These are phyloP conservation scores for Axilococcus clingmanii DNA, from an alignment of 139 green algal genomes.

Conservation along the genomic window DNA sequence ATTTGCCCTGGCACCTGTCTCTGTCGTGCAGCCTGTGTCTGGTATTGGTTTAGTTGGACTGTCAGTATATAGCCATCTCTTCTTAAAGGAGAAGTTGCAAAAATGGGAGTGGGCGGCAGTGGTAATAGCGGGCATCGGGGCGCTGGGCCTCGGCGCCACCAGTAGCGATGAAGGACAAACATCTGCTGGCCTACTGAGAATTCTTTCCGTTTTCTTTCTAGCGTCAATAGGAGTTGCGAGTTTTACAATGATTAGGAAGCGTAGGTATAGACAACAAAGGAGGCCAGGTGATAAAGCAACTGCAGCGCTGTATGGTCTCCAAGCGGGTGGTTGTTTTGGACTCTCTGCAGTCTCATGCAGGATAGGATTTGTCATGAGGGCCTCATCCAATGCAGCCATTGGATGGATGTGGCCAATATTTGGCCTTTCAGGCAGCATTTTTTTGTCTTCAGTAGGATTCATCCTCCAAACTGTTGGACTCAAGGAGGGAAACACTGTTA, in stretches of 20 bases:
- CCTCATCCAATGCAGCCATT: slow-evolving; percentile 18
- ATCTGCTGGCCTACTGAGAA: slow-evolving; percentile 10
- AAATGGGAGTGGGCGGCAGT: slow-evolving; percentile 53
- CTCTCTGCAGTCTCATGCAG: slow-evolving; percentile 54
- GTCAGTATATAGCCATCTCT: slow-evolving; percentile 78
- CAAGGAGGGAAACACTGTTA: slow-evolving; percentile 63
- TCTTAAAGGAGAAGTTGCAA: slow-evolving; percentile 56
- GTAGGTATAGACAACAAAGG: neutral
- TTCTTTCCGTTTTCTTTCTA: slow-evolving; percentile 26
- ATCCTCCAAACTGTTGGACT: slow-evolving; percentile 71
- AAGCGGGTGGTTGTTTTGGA: slow-evolving; percentile 80
- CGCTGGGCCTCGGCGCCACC: slow-evolving; percentile 42
- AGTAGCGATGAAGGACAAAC: neutral
- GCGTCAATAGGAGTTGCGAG: slow-evolving; percentile 3
- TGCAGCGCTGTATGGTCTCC: slow-evolving; percentile 17
- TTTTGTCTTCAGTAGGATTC: slow-evolving; percentile 59
- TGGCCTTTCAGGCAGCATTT: slow-evolving; percentile 46
- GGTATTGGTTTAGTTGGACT: slow-evolving; percentile 70
- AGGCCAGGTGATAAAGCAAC: slow-evolving; percentile 6
- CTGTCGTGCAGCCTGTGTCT: slow-evolving; percentile 78
- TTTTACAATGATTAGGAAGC: slow-evolving; percentile 13
- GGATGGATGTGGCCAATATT: slow-evolving; percentile 36
- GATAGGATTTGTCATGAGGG: slow-evolving; percentile 67
- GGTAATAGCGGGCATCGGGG: slow-evolving; percentile 34
- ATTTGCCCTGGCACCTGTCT: slow-evolving; percentile 74